Evolutionary conservation across 805 yeast genomes (phyloP), one percentile per base, ranked within the genome.

Genomic region (Candida gorgasii): DNA sequence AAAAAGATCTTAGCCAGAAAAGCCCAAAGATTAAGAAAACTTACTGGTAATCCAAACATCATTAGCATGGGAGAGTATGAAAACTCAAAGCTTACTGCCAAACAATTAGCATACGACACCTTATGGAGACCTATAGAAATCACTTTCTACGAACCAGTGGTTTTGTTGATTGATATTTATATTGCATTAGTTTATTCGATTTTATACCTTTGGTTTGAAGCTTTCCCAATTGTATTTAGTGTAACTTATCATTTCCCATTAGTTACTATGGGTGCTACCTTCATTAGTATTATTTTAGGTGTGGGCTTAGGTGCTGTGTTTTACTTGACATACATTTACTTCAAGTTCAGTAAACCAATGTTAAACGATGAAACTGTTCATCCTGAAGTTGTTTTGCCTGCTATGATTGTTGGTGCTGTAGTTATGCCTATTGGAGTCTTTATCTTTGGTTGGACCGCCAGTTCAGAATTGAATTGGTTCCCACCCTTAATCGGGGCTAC

Each of bases 161-260:
- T 80, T n/a, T 45, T 80, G 14, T 63, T 79, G 17, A 70, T 79
- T 43, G 69, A 79, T 53, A 12, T 72, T 18, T 79, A 80, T 55
- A 61, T 76, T 48, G 76, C 81, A 0, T 54, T 80, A 43, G 63
- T 73, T 3, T 82, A 80, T 53, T 76, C 82, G 22, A 59, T 76
- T 22, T 50, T 76, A 53, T 82, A 79, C 55, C 59, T 79, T 20
- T 80, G 76, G 67, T 78, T 80, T 52, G 86, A 74, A 66, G 55
- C 58, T 6, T 51, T 49, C 32, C 85, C 86, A 8, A 64, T 79
- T 24, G 79, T 76, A 3, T 80, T 73, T 47, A 42, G 47, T 7
- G 75, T 65, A 3, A 52, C 67, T n/a, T 65, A 76, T 49, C 53
- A 65, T 32, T 80, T 81, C 56, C 67, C 75, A 3, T 51, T 67